Percentiles rank a stretch among this genome's conserved stretches.
phyloP scores from a whole-genome alignment of 352 stramenopile species.

The Phytophthora parvispora region DNA sequence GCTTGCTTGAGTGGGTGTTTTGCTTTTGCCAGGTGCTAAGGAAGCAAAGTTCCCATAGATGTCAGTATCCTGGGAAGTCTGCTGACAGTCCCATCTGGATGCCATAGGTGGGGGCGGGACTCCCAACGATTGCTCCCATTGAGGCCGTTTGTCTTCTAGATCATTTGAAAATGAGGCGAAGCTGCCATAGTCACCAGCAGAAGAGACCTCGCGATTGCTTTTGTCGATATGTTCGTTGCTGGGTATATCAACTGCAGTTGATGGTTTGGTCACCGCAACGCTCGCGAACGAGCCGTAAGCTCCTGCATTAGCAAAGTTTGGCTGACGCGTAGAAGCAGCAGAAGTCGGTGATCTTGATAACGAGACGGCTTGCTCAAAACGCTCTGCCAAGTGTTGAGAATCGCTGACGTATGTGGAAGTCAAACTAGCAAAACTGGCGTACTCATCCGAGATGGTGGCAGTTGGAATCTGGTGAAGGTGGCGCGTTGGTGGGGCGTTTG shows the following conservation, averaged over 20 bases:
- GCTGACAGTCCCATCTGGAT: slow-evolving; percentile 12
- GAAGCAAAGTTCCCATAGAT: slow-evolving; percentile 52
- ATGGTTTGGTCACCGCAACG: slow-evolving; percentile 31
- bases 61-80: neutral
- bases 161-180: slow-evolving; percentile 25
- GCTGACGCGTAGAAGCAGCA: slow-evolving; percentile 1
- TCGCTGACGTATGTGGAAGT: slow-evolving; percentile 27
- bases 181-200: slow-evolving; percentile 31
- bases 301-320: slow-evolving; percentile 10
- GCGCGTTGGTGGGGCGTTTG: neutral
- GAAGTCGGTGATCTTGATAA: slow-evolving; percentile 23
- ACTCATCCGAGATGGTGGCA: slow-evolving; percentile 20
- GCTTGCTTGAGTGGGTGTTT: neutral
- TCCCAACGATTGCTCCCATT: slow-evolving; percentile 29
- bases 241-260: neutral
- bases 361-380: slow-evolving; percentile 17
- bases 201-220: neutral
- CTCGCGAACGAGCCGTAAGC: slow-evolving; percentile 44
- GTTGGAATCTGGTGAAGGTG: neutral
- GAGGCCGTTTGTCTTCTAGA: slow-evolving; percentile 19
- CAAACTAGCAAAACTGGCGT: slow-evolving; percentile 35
- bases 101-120: slow-evolving; percentile 22
- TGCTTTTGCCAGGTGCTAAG: slow-evolving; percentile 19
- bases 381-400: slow-evolving; percentile 30
- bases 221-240: neutral